A percentile compares a stretch with the other conserved stretches of the same genome.
Evolutionary conservation across 768 basidiomycete species (phyloP).

Genomic region (Lactarius evosmus): DNA sequence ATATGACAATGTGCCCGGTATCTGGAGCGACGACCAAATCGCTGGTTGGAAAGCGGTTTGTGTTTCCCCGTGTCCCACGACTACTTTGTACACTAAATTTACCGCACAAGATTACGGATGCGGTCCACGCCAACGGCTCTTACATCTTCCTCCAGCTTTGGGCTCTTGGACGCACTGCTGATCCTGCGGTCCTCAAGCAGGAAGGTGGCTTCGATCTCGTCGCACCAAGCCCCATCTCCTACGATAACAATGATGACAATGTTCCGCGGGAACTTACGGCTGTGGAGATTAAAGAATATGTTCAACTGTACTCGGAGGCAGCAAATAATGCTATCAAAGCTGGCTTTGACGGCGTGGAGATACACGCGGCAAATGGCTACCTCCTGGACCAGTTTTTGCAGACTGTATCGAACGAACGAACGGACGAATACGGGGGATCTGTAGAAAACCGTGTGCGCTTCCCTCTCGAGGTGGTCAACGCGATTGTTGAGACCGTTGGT

Average conservation of each 20-base stretch:
- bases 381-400: constrained; percentile 41
- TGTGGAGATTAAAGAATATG: constrained; percentile 31
- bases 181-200: constrained; percentile 35
- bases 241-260: constrained; percentile 32
- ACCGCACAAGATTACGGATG: constrained; percentile 46
- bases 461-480: constrained; percentile 38
- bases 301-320: constrained; percentile 33
- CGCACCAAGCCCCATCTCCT: constrained; percentile 34
- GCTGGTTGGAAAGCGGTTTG: constrained; percentile 46
- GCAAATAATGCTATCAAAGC: constrained; percentile 37
- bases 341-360: constrained; percentile 46
- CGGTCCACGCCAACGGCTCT: constrained; percentile 52
- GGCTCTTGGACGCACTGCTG: constrained; percentile 49
- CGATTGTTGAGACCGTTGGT: constrained; percentile 39
- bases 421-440: constrained; percentile 46
- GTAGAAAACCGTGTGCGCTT: constrained; percentile 45
- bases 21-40: constrained; percentile 60
- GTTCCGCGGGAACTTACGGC: constrained; percentile 32
- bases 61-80: background rate
- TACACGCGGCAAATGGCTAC: constrained; percentile 33
- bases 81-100: background rate
- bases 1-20: constrained; percentile 52
- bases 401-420: constrained; percentile 37
- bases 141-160: constrained; percentile 57
- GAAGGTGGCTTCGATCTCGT: constrained; percentile 34